Evolutionary conservation across 169 alveolate genomes (phyloP).

Genomic region (Amoebophrya sp.): DNA sequence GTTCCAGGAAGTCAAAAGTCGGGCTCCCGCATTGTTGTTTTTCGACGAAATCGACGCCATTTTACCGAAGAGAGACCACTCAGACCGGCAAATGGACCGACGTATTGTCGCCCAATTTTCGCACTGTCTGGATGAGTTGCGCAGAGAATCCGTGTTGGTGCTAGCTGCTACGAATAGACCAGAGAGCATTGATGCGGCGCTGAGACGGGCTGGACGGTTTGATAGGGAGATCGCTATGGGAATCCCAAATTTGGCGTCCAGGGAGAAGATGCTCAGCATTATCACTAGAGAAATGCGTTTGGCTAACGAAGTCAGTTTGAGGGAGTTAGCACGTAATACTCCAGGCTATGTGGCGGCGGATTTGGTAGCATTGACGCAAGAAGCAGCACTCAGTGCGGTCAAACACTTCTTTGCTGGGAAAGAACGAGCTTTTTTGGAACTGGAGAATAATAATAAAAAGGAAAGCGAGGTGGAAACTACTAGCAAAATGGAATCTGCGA

Average conservation of each 20-base stretch:
- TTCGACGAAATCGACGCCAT: constrained; percentile 73
- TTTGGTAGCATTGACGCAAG: constrained; percentile 69
- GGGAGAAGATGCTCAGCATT: constrained; percentile 62
- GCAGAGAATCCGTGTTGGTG: constrained; percentile 61
- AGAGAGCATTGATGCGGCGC: constrained; percentile 78
- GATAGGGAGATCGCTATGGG: constrained; percentile 77
- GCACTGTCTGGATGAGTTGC: constrained; percentile 77
- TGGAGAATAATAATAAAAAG: no score
- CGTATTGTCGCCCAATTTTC: constrained; percentile 77
- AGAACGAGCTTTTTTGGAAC: no score
- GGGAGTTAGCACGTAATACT: constrained; percentile 51
- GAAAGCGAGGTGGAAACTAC: no score
- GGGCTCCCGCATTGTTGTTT: constrained; percentile 76
- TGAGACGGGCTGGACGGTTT: constrained; percentile 80
- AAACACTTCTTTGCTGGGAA: constrained; percentile 36
- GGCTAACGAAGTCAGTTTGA: constrained; percentile 31
- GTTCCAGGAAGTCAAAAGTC: constrained; percentile 72
- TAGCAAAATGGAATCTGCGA: no score
- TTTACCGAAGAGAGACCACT: constrained; percentile 77
- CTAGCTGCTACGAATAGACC: constrained; percentile 86
- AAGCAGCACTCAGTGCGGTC: constrained; percentile 70
- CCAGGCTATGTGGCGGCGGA: constrained; percentile 92
- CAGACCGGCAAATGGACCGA: constrained; percentile 84
- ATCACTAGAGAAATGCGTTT: constrained; percentile 45
- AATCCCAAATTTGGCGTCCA: constrained; percentile 68